Conservation (phyloP, 2,329 filamentous ascomycete genomes). For the Trichoderma lentiforme region DNA sequence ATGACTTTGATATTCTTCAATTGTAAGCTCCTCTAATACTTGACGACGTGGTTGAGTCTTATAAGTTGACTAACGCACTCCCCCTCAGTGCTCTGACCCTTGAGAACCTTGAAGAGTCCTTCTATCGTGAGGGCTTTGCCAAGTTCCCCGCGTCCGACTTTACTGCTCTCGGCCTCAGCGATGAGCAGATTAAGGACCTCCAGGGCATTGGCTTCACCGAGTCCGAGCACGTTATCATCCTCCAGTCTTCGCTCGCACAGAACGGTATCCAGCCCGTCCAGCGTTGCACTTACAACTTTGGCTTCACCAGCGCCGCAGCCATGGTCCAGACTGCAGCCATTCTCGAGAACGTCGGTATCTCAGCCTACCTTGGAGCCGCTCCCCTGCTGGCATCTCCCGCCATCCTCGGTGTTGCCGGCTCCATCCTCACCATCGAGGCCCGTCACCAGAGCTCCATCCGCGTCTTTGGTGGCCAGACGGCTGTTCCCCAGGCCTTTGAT, state of each 20-base stretch:
- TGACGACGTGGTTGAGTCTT: background rate
- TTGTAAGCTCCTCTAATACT: slow-evolving; percentile 45
- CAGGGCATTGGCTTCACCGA: slow-evolving; percentile 62
- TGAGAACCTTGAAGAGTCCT: slow-evolving; percentile 70
- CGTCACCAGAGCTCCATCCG: slow-evolving; percentile 73
- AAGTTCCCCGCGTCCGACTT: slow-evolving; percentile 66
- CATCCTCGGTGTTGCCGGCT: slow-evolving; percentile 63
- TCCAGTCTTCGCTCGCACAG: slow-evolving; percentile 56
- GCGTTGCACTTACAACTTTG: slow-evolving; percentile 70
- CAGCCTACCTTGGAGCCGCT: slow-evolving; percentile 70
- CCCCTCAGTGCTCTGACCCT: slow-evolving; percentile 58
- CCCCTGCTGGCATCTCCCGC: slow-evolving; percentile 57
- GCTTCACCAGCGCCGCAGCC: slow-evolving; percentile 59
- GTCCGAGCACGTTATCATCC: slow-evolving; percentile 40
- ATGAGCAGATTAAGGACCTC: slow-evolving; percentile 44
- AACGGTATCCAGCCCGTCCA: slow-evolving; percentile 63
- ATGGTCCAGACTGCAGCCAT: slow-evolving; percentile 69
- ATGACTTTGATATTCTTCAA: slow-evolving; percentile 55
- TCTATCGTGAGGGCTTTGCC: slow-evolving; percentile 68
- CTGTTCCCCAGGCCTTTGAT: slow-evolving; percentile 68
- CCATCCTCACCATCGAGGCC: slow-evolving; percentile 70
- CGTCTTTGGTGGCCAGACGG: slow-evolving; percentile 52
- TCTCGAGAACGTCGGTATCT: slow-evolving; percentile 70
- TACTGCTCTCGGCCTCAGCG: slow-evolving; percentile 42
- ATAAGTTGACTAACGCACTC: background rate